Percentiles rank a stretch among this genome's conserved stretches.
Evolutionary conservation across 2,329 filamentous ascomycete species (phyloP).

Genomic region (Xylariaceae sp.): DNA sequence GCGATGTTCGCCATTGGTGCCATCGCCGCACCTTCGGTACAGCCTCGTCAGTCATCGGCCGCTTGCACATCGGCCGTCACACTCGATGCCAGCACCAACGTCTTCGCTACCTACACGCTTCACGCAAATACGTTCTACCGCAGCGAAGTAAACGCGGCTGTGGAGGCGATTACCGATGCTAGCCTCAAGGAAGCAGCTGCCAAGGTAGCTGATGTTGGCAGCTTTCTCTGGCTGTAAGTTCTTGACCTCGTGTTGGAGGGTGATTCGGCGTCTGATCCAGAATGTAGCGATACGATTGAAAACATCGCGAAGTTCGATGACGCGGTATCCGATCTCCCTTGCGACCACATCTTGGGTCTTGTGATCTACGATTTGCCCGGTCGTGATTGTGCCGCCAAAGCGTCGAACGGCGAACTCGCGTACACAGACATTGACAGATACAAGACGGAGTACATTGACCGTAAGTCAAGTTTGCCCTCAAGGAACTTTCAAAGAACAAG

Average conservation of each 20-base stretch:
- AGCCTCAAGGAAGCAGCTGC: conserved; percentile 54
- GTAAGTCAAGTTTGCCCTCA: conserved; percentile 19
- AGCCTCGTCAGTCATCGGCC: conserved; percentile 16
- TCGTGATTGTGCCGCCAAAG: conserved; percentile 57
- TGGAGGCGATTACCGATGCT: conserved; percentile 33
- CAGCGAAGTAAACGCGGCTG: conserved; percentile 28
- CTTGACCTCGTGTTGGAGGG: not conserved
- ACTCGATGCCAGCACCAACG: conserved; percentile 32
- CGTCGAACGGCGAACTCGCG: conserved; percentile 58
- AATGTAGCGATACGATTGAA: conserved; percentile 45
- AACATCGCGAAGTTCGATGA: conserved; percentile 49
- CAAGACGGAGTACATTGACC: conserved; percentile 53
- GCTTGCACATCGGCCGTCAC: conserved; percentile 29
- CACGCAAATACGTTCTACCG: conserved; percentile 34
- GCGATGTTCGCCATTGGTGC: conserved; percentile 29
- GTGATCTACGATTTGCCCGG: conserved; percentile 60
- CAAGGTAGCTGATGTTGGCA: conserved; percentile 52
- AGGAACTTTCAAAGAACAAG: not conserved
- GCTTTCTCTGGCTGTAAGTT: conserved; percentile 53
- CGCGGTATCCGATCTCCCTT: conserved; percentile 46
- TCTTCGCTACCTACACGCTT: conserved; percentile 30
- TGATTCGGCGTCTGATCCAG: conserved; percentile 6
- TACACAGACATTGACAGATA: conserved; percentile 51
- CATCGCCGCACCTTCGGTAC: conserved; percentile 28
- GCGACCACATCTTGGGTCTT: conserved; percentile 42